Evolutionary conservation across 2,329 filamentous ascomycete species (phyloP).

Genomic region (Arthrobotrys sinensis): DNA sequence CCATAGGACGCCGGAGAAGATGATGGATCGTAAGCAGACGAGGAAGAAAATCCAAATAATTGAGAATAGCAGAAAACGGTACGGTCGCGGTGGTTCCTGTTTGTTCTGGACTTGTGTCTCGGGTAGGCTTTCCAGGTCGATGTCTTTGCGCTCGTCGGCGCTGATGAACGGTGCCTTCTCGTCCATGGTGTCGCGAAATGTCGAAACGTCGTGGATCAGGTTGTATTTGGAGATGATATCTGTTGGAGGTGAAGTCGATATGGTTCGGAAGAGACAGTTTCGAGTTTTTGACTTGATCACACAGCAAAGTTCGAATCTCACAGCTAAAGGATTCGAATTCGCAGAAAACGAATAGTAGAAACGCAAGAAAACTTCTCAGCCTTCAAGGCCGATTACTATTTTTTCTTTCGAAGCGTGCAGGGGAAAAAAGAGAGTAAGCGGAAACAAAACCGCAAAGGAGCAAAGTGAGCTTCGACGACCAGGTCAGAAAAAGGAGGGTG

Average conservation of each 20-base stretch:
- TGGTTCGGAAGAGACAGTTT: slow-evolving; percentile 19
- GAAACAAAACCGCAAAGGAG: slow-evolving; percentile 37
- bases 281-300: slow-evolving; percentile 1
- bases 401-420: not conserved
- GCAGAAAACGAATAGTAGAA: slow-evolving; percentile 22
- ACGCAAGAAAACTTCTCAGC: slow-evolving; percentile 21
- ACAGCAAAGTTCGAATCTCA: slow-evolving; percentile 9
- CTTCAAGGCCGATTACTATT: slow-evolving; percentile 50
- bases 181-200: slow-evolving; percentile 29
- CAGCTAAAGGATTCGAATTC: slow-evolving; percentile 19
- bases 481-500: slow-evolving; percentile 28
- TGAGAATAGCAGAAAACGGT: slow-evolving; percentile 9
- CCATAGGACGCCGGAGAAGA: slow-evolving; percentile 13
- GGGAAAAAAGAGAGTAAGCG: slow-evolving; percentile 44
- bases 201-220: not conserved
- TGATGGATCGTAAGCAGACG: slow-evolving; percentile 14
- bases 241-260: not conserved
- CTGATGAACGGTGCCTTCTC: slow-evolving; percentile 31
- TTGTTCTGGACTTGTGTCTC: slow-evolving; percentile 26
- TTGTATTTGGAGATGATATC: slow-evolving; percentile 7
- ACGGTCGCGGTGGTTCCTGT: slow-evolving; percentile 11
- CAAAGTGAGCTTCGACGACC: slow-evolving; percentile 14
- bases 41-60: slow-evolving; percentile 14
- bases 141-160: slow-evolving; percentile 34
- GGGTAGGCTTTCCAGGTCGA: slow-evolving; percentile 52